Evolutionary conservation across 2,329 filamentous ascomycete species (phyloP).

Genomic region (Scortechinia acanthostroma): DNA sequence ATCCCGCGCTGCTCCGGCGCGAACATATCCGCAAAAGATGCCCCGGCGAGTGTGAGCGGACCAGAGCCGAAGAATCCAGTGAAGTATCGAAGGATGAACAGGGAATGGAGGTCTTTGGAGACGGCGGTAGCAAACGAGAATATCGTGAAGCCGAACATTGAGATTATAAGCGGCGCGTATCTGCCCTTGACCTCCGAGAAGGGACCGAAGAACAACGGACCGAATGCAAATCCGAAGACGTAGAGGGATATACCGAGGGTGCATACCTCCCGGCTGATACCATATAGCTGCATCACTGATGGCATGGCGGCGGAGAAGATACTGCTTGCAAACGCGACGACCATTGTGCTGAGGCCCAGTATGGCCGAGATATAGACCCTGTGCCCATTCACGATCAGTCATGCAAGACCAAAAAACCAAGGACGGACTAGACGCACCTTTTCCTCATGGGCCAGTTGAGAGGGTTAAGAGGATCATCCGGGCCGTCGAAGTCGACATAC

Average conservation of each 20-base stretch:
- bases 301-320: constrained; percentile 66
- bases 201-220: constrained; percentile 67
- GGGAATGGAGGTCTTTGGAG: constrained; percentile 60
- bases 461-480: constrained; percentile 53
- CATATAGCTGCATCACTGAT: constrained; percentile 46
- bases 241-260: constrained; percentile 62
- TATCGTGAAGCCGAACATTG: constrained; percentile 65
- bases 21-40: constrained; percentile 69
- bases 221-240: constrained; percentile 67
- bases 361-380: constrained; percentile 58
- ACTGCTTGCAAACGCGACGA: constrained; percentile 66
- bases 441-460: constrained; percentile 57
- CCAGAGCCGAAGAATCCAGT: constrained; percentile 66
- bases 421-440: constrained; percentile 30
- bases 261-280: constrained; percentile 54
- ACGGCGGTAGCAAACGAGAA: constrained; percentile 60
- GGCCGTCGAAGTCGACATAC: constrained; percentile 55
- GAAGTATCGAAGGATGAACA: constrained; percentile 70
- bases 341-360: constrained; percentile 68
- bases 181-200: constrained; percentile 68
- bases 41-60: constrained; percentile 61
- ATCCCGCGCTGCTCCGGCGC: constrained; percentile 53
- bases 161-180: constrained; percentile 47
- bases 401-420: constrained; percentile 9
- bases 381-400: too few relatives aligned